These are phyloP conservation scores for Colletotrichum ledebouriae DNA, from an alignment of 2,329 filamentous ascomycete species.

Conservation along the genomic window DNA sequence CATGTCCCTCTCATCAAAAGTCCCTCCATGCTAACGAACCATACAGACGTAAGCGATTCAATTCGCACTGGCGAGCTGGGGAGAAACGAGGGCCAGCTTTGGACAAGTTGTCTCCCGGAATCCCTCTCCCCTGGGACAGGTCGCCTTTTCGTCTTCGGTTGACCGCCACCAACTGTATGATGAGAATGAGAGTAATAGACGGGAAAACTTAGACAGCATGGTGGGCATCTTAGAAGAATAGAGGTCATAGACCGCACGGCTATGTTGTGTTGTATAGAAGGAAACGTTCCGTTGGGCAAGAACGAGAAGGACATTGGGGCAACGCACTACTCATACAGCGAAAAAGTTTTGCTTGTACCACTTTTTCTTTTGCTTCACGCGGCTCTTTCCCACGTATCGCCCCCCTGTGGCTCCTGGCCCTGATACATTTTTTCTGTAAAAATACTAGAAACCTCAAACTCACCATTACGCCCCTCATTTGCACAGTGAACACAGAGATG, in stretches of 20 bases:
- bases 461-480: neutral
- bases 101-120: conserved; percentile 26
- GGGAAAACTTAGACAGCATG: conserved; percentile 41
- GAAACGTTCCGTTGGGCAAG: conserved; percentile 32
- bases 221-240: conserved; percentile 40
- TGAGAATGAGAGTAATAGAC: conserved; percentile 39
- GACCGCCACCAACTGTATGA: conserved; percentile 28
- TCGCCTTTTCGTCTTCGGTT: conserved; percentile 39
- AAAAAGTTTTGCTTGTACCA: conserved; percentile 38
- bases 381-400: conserved; percentile 24
- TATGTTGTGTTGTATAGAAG: conserved; percentile 42
- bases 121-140: conserved; percentile 33
- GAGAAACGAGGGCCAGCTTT: conserved; percentile 27
- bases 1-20: neutral
- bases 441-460: conserved; percentile 43
- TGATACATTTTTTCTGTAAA: conserved; percentile 43
- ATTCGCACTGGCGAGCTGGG: conserved; percentile 41
- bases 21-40: neutral
- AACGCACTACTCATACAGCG: conserved; percentile 37
- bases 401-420: conserved; percentile 41
- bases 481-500: neutral
- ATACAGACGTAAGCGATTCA: conserved; percentile 42
- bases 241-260: conserved; percentile 41
- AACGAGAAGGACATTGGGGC: conserved; percentile 11
- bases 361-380: conserved; percentile 17